These are phyloP conservation scores for Fusarium newnesense DNA, from an alignment of 2,329 filamentous ascomycete species.

Conservation along the genomic window DNA sequence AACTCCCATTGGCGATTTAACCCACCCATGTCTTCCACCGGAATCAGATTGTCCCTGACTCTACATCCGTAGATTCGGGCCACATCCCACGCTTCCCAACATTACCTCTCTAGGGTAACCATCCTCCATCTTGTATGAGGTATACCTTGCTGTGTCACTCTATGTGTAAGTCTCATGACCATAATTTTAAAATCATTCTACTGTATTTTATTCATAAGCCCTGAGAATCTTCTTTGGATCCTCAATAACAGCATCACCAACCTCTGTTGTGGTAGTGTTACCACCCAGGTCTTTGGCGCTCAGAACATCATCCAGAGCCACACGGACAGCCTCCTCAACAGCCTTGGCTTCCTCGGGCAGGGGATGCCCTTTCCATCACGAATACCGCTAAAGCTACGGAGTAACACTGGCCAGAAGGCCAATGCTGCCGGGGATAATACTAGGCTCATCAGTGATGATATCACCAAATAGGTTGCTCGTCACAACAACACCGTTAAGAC, in stretches of 20 bases:
- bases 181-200: neutral
- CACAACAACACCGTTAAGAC: slow-evolving; percentile 89
- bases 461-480: slow-evolving; percentile 93
- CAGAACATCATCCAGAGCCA: slow-evolving; percentile 81
- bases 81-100: neutral
- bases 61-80: neutral
- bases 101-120: neutral
- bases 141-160: neutral
- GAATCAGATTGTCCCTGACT: neutral
- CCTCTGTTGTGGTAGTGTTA: slow-evolving; percentile 74
- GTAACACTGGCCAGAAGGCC: too few species aligned
- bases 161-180: neutral
- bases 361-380: too few species aligned
- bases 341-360: too few species aligned
- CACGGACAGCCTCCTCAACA: slow-evolving; percentile 81
- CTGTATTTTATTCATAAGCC: slow-evolving; percentile 29
- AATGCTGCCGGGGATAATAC: too few species aligned
- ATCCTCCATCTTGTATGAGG: neutral
- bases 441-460: too few species aligned
- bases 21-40: neutral
- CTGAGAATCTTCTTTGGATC: slow-evolving; percentile 78
- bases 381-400: too few species aligned
- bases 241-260: slow-evolving; percentile 78
- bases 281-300: slow-evolving; percentile 90
- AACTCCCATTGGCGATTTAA: neutral